phyloP scores from a whole-genome alignment of 2,329 filamentous ascomycete species.

The Chaetomiaceae sp. region DNA sequence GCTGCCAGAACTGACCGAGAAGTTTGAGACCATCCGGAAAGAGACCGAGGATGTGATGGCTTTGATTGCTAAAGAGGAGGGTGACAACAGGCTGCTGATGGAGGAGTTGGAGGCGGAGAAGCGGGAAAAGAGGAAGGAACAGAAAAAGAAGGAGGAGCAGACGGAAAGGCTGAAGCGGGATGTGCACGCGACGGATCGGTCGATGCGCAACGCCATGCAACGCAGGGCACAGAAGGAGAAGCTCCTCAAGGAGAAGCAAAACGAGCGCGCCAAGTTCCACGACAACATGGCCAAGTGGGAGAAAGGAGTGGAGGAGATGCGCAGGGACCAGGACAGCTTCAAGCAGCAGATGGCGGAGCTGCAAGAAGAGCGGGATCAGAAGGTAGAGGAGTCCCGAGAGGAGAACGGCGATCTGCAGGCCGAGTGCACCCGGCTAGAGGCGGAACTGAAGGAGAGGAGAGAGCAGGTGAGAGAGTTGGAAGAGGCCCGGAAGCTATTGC shows the following conservation, averaged over 20 bases:
- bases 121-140: constrained; percentile 68
- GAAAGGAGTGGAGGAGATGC: constrained; percentile 57
- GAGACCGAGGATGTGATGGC: constrained; percentile 77
- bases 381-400: constrained; percentile 48
- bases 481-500: constrained; percentile 60
- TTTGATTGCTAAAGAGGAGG: constrained; percentile 66
- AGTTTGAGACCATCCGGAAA: constrained; percentile 71
- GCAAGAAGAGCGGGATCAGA: constrained; percentile 47
- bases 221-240: constrained; percentile 76
- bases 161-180: constrained; percentile 80
- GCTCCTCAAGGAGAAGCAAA: constrained; percentile 61
- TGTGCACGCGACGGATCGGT: constrained; percentile 72
- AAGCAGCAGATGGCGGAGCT: constrained; percentile 49
- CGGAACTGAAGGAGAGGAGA: constrained; percentile 68
- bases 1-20: constrained; percentile 73
- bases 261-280: constrained; percentile 63
- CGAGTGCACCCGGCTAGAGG: constrained; percentile 61
- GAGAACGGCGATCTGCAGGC: constrained; percentile 60
- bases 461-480: constrained; percentile 69
- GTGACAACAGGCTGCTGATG: constrained; percentile 62
- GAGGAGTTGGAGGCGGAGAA: constrained; percentile 71
- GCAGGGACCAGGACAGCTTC: constrained; percentile 50
- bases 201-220: constrained; percentile 76
- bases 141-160: constrained; percentile 87
- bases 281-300: constrained; percentile 68